Evolutionary conservation across 352 stramenopile genomes (phyloP), one percentile per base, ranked within the genome.

Genomic region (Phytophthora rubi): DNA sequence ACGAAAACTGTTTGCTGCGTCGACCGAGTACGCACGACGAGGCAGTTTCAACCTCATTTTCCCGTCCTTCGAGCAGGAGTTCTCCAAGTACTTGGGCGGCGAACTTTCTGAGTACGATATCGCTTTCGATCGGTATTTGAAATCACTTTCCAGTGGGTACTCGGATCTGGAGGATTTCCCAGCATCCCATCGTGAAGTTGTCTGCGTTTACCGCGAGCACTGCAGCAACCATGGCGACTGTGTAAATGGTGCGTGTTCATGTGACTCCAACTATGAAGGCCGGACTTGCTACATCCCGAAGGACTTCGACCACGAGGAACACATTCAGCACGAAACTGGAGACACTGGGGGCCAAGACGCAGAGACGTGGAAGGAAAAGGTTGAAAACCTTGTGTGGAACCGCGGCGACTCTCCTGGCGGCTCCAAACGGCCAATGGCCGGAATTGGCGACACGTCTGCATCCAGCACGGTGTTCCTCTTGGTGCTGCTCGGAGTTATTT

Each of bases 191-290:
- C 76, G 68, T 8, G 69, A 70, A 28, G 75, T 92, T 42, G 52
- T 81, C 48, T 96, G 88, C 54, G 75, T 92, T 12, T 90, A 93
- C 70, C 85, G 88, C 16, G 87, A 93, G 35, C 84, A 96, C 66
- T 97, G 90, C 73, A 96, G 80, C 62, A 70, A 79, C 51, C 76
- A 93, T 51, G 90, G 90, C 45, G 84, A 94, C 70, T 97, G 90
- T 61, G 75, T 95, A 33, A 95, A 96, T 61, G 86, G 86, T 32
- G 61, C 75, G 63, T 97, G 90, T 67, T 70, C 72, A 6, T 97
- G 90, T 53, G 87, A 95, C 59, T 66, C 53, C 13, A 79, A 73
- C 28, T 97, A 91, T 53, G 87, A 93, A 76, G 90, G 90, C 10
- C 63, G 80, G 8, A 93, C 84, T 45, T 97, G 90, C 73, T 95